A percentile compares a stretch with the other conserved stretches of the same genome.
These are phyloP conservation scores for Geosmithia putterillii DNA, from an alignment of 2,329 filamentous ascomycete species.

Conservation along the genomic window DNA sequence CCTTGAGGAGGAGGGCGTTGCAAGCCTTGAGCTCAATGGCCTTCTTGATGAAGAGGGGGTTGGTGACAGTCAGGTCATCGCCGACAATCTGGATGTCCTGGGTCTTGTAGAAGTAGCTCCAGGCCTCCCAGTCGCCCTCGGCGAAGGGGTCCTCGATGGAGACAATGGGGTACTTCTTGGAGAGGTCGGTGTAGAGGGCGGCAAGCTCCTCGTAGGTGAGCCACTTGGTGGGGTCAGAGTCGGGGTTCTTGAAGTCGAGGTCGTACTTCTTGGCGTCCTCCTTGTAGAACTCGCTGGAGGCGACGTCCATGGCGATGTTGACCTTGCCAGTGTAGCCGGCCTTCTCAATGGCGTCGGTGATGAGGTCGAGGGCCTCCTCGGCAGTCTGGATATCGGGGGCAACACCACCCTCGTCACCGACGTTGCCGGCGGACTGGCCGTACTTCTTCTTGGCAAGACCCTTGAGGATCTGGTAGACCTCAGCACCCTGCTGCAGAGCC, in stretches of 20 bases:
- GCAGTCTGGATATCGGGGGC: constrained; percentile 96
- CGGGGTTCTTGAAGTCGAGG: constrained; percentile 99
- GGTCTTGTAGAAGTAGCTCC: constrained; percentile 99
- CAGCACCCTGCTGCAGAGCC: constrained; percentile 88
- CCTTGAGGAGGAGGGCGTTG: constrained; percentile 97
- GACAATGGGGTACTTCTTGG: constrained; percentile 96
- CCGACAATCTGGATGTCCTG: constrained; percentile 97
- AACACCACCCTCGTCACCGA: constrained; percentile 98
- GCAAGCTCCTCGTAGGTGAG: constrained; percentile 97
- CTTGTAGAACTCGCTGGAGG: constrained; percentile 99
- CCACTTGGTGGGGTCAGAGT: constrained; percentile 94
- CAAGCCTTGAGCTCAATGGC: constrained; percentile 98
- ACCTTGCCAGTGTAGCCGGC: constrained; percentile 93
- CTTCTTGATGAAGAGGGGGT: constrained; percentile 98
- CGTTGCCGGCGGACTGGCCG: constrained; percentile 95
- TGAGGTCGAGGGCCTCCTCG: constrained; percentile 93
- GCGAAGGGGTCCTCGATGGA: constrained; percentile 98
- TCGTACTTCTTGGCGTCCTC: constrained; percentile 97
- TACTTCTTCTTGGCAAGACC: constrained; percentile 97
- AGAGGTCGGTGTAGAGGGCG: constrained; percentile 75
- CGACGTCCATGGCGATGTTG: constrained; percentile 98
- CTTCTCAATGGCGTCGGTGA: constrained; percentile 85
- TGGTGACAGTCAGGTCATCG: constrained; percentile 98
- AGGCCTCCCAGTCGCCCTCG: constrained; percentile 99
- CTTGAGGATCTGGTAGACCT: constrained; percentile 99